These are phyloP conservation scores for Parastagonospora nodorum DNA, from an alignment of 2,329 filamentous ascomycete species.

Conservation along the genomic window DNA sequence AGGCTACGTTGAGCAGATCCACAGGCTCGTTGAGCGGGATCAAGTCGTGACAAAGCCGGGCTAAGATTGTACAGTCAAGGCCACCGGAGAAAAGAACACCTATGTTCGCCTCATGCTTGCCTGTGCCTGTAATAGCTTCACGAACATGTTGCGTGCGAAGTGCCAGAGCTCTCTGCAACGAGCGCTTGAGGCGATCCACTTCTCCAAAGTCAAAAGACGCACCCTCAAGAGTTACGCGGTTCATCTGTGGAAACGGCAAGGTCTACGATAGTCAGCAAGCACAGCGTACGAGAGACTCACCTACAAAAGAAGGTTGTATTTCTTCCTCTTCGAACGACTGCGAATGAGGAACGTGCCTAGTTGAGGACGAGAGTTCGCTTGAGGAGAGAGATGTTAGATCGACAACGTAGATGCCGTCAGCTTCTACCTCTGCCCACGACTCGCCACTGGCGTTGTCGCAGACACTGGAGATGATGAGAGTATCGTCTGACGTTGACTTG, in stretches of 20 bases:
- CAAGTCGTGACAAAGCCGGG: constrained; percentile 77
- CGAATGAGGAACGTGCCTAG: constrained; percentile 30
- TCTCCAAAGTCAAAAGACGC: constrained; percentile 41
- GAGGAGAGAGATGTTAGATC: constrained; percentile 51
- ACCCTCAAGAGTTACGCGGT: constrained; percentile 26
- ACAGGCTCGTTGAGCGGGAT: constrained; percentile 71
- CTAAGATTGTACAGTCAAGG: constrained; percentile 88
- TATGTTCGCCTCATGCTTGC: constrained; percentile 55
- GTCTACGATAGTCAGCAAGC: constrained; percentile 38
- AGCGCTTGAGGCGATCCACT: constrained; percentile 59
- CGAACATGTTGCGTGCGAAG: constrained; percentile 54
- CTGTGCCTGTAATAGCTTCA: constrained; percentile 20
- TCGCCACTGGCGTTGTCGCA: constrained; percentile 46
- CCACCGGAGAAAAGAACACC: constrained; percentile 93
- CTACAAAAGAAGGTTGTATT: constrained; percentile 35
- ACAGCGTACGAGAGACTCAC: constrained; percentile 25
- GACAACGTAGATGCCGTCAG: constrained; percentile 78
- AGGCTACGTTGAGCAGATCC: constrained; percentile 93
- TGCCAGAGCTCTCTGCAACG: constrained; percentile 65
- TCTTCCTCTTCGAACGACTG: constrained; percentile 12
- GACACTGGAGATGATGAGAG: constrained; percentile 41
- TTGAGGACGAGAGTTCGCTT: constrained; percentile 2
- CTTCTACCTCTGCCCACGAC: constrained; percentile 78
- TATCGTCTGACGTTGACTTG: constrained; percentile 55
- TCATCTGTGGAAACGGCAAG: constrained; percentile 53